A percentile compares a stretch with the other conserved stretches of the same genome.
Evolutionary conservation across 345 rosid genomes (phyloP).

Genomic region (Viola odorata): DNA sequence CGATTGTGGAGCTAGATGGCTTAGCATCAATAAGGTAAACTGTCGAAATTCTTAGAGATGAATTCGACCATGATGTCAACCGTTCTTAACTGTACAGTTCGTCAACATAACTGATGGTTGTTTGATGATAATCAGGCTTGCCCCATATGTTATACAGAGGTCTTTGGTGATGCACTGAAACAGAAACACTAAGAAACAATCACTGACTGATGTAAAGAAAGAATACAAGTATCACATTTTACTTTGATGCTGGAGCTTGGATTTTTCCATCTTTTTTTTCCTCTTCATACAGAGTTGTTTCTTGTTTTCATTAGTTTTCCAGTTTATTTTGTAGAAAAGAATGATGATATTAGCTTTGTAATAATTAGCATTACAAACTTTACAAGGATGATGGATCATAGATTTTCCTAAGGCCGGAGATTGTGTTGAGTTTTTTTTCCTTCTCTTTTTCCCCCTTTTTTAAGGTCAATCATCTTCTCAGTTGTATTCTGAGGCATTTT

Average conservation of each 20-base stretch:
- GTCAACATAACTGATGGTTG: no score
- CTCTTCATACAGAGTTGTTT: conserved; percentile 14
- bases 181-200: conserved; percentile 24
- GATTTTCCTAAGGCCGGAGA: conserved; percentile 1
- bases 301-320: conserved; percentile 19
- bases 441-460: background rate
- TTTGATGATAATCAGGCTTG: conserved; percentile 52
- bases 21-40: conserved; percentile 85
- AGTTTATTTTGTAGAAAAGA: conserved; percentile 13
- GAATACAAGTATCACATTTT: conserved; percentile 16
- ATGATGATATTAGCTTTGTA: no score
- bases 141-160: conserved; percentile 91
- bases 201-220: conserved; percentile 19
- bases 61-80: no score
- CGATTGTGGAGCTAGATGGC: conserved; percentile 83
- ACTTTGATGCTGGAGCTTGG: conserved; percentile 13
- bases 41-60: background rate
- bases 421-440: background rate
- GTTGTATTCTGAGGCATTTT: no score
- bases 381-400: conserved; percentile 2
- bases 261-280: conserved; percentile 8
- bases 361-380: conserved; percentile 17
- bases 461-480: background rate
- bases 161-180: conserved; percentile 47
- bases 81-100: no score